Conservation (phyloP, 345 rosid genomes). For the Eucalyptus caleyi region DNA sequence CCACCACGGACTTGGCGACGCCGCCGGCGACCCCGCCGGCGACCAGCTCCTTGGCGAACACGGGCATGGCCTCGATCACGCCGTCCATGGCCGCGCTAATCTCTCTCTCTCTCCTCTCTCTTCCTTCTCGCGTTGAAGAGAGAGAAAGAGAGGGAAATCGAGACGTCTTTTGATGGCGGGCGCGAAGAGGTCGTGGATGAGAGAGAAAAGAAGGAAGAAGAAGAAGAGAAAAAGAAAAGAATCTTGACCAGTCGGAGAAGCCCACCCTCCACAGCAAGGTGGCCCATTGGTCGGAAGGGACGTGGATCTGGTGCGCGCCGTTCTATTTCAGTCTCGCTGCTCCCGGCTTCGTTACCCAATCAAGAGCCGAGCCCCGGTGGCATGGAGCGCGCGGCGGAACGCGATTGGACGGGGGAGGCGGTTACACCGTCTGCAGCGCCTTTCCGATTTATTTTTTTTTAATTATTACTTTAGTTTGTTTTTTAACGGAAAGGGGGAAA, state of each 20-base stretch:
- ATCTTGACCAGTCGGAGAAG: background rate
- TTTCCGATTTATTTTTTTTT: background rate
- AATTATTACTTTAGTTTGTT: background rate
- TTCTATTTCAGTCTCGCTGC: background rate
- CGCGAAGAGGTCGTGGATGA: background rate
- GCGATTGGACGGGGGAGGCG: fast-evolving
- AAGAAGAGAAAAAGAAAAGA: background rate
- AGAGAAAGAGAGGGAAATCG: background rate
- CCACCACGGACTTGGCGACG: slow-evolving; percentile 72
- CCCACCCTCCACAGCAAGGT: background rate
- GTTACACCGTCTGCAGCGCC: background rate
- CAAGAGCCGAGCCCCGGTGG: background rate
- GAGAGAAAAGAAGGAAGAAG: background rate
- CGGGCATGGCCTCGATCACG: slow-evolving; percentile 56
- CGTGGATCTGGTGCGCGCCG: background rate
- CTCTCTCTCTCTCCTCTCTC: slow-evolving; percentile 15
- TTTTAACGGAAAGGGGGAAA: background rate
- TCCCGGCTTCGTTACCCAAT: background rate
- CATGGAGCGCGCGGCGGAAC: background rate
- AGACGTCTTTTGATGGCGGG: background rate
- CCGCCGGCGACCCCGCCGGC: slow-evolving; percentile 95
- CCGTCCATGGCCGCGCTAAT: slow-evolving; percentile 14
- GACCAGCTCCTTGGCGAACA: slow-evolving; percentile 72
- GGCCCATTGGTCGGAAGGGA: background rate
- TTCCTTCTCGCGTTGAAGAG: slow-evolving; percentile 2